These are phyloP conservation scores for Myrmaecium sp. DNA, from an alignment of 2,329 filamentous ascomycete genomes.

Conservation along the genomic window DNA sequence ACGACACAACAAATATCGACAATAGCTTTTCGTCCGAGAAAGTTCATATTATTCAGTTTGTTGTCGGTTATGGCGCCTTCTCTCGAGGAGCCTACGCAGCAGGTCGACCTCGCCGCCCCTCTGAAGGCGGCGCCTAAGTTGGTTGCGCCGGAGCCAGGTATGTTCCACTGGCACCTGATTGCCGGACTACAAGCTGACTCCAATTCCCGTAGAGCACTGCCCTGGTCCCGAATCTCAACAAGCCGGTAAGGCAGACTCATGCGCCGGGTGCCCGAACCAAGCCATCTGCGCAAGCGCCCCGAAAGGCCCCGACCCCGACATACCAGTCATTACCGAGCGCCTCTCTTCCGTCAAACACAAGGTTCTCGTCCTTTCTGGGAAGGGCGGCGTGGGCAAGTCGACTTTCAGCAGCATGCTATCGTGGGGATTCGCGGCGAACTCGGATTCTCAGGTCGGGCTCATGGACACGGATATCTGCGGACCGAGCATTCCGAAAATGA, in stretches of 20 bases:
- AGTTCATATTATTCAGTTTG: no score
- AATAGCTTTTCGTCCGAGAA: no score
- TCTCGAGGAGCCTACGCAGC: conserved; percentile 47
- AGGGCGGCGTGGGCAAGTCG: conserved; percentile 92
- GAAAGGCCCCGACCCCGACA: conserved; percentile 90
- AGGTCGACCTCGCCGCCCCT: conserved; percentile 58
- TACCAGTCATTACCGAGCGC: conserved; percentile 70
- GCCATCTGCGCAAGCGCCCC: conserved; percentile 84
- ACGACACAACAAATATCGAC: no score
- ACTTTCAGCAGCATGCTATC: conserved; percentile 81
- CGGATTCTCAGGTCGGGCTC: conserved; percentile 65
- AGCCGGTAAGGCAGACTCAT: conserved; percentile 56
- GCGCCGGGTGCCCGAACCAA: conserved; percentile 91
- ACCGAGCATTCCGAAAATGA: conserved; percentile 95
- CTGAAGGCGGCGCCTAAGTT: conserved; percentile 67
- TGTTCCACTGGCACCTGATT: no score
- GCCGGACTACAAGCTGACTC: no score
- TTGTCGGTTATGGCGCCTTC: conserved; percentile 89
- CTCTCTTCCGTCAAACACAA: conserved; percentile 76
- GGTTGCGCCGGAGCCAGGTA: conserved; percentile 76
- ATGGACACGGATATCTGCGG: conserved; percentile 99
- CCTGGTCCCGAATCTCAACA: conserved; percentile 70
- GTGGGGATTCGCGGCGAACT: conserved; percentile 74
- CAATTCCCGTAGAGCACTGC: conserved; percentile 64
- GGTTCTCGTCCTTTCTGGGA: conserved; percentile 80